Evolutionary conservation across 1,284 basidiomycete genomes (phyloP).

Genomic region (Heterobasidion parviporum): DNA sequence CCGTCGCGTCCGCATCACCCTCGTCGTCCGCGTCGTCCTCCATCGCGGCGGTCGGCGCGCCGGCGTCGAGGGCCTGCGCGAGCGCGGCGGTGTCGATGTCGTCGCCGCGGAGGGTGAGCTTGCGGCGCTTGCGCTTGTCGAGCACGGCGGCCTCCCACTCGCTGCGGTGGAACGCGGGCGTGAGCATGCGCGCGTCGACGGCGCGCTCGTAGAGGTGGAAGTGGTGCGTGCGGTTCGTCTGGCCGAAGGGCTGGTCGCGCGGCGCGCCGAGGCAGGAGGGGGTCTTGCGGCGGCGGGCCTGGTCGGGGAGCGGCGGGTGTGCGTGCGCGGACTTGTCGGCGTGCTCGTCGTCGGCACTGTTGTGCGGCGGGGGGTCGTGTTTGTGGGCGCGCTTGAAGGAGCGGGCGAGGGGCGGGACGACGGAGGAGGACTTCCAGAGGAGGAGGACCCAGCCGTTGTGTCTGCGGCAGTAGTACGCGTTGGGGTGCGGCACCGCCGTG

Average conservation of each 20-base stretch:
- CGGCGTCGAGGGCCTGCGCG: not conserved
- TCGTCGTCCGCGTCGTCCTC: constrained; percentile 11
- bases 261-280: constrained; percentile 43
- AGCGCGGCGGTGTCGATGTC: not conserved
- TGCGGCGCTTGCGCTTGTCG: constrained; percentile 41
- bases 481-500: constrained; percentile 65
- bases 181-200: constrained; percentile 55
- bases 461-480: constrained; percentile 71
- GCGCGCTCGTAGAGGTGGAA: constrained; percentile 66
- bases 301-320: constrained; percentile 43
- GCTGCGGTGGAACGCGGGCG: constrained; percentile 50
- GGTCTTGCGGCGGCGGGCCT: constrained; percentile 37
- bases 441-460: constrained; percentile 76
- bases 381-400: constrained; percentile 30
- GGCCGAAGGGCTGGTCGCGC: constrained; percentile 33
- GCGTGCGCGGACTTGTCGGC: constrained; percentile 2
- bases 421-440: constrained; percentile 52
- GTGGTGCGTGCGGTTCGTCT: constrained; percentile 65
- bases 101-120: constrained; percentile 25
- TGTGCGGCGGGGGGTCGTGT: not conserved
- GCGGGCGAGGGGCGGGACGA: constrained; percentile 49
- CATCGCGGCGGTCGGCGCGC: not conserved
- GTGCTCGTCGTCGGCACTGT: too few species aligned
- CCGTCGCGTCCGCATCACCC: constrained; percentile 23
- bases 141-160: constrained; percentile 45